These are phyloP conservation scores for Rhododendron molle DNA, from an alignment of 148 eudicot species.

Conservation along the genomic window DNA sequence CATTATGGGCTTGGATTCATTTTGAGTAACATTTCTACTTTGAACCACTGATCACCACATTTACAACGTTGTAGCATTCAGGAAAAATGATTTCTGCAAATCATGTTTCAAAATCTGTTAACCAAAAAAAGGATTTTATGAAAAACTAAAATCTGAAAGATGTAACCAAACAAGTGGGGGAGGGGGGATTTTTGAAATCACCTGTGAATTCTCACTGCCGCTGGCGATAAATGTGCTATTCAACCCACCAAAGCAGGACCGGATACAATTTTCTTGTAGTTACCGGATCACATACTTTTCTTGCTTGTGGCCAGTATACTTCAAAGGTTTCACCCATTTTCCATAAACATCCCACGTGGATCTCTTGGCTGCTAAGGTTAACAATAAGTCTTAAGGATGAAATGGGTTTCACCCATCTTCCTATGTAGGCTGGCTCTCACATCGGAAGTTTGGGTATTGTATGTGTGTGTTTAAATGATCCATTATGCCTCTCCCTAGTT, in stretches of 20 bases:
- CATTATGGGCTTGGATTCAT: background rate
- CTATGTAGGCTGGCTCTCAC: too few relatives aligned
- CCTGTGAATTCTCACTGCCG: constrained; percentile 92
- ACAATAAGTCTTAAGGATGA: too few relatives aligned
- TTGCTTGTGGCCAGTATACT: constrained; percentile 79
- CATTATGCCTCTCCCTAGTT: too few relatives aligned
- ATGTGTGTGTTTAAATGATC: too few relatives aligned
- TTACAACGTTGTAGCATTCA: background rate
- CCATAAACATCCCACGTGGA: constrained; percentile 18
- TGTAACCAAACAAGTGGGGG: background rate
- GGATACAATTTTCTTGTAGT: too few relatives aligned
- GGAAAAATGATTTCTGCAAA: background rate
- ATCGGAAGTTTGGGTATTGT: too few relatives aligned
- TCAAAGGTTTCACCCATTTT: constrained; percentile 56
- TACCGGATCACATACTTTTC: constrained; percentile 74
- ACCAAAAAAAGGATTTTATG: too few relatives aligned
- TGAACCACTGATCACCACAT: background rate
- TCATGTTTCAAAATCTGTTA: too few relatives aligned
- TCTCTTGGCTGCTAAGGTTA: too few relatives aligned
- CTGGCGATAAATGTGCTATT: constrained; percentile 76
- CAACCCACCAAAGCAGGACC: constrained; percentile 92
- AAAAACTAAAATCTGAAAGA: background rate
- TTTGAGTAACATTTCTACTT: background rate
- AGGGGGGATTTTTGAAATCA: constrained; percentile 16
- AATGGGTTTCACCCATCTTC: too few relatives aligned